Percentiles rank a stretch among this genome's conserved stretches.
Conservation (phyloP, 768 basidiomycete genomes). For the Royoungia palumana region DNA sequence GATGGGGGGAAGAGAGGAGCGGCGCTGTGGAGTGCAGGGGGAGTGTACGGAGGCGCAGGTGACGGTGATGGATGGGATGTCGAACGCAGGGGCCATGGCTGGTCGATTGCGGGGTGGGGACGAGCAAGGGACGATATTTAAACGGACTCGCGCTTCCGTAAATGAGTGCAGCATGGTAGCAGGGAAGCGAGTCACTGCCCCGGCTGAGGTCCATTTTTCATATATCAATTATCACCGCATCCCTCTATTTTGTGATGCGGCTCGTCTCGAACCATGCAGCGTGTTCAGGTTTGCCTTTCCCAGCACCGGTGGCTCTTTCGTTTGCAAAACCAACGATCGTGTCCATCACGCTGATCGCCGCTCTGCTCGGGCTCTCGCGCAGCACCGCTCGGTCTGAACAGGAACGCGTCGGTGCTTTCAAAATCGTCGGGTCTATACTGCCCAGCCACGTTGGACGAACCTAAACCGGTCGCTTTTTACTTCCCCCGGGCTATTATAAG, state of each 20-base stretch:
- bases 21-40: slow-evolving; percentile 8
- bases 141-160: not conserved
- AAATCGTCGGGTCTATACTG: slow-evolving; percentile 13
- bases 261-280: slow-evolving; percentile 1
- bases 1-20: slow-evolving; percentile 18
- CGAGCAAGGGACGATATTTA: slow-evolving; percentile 11
- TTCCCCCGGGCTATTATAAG: slow-evolving; percentile 14
- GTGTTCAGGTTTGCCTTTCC: slow-evolving; percentile 4
- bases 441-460: slow-evolving; percentile 7
- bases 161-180: slow-evolving; percentile 6
- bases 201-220: slow-evolving; percentile 11
- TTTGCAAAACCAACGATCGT: not conserved
- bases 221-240: slow-evolving; percentile 11
- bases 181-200: slow-evolving; percentile 7
- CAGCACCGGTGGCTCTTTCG: slow-evolving; percentile 1
- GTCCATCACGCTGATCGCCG: slow-evolving; percentile 10
- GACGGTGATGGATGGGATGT: slow-evolving; percentile 12
- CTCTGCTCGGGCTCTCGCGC: slow-evolving; percentile 1
- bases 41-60: not conserved
- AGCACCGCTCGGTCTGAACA: too few species aligned
- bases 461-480: slow-evolving; percentile 6
- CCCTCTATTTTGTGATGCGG: slow-evolving; percentile 2
- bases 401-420: slow-evolving; percentile 12
- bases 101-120: slow-evolving; percentile 6
- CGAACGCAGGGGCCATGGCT: slow-evolving; percentile 6